Conservation (phyloP, 805 yeast species). For the Ogataea methylovora region DNA sequence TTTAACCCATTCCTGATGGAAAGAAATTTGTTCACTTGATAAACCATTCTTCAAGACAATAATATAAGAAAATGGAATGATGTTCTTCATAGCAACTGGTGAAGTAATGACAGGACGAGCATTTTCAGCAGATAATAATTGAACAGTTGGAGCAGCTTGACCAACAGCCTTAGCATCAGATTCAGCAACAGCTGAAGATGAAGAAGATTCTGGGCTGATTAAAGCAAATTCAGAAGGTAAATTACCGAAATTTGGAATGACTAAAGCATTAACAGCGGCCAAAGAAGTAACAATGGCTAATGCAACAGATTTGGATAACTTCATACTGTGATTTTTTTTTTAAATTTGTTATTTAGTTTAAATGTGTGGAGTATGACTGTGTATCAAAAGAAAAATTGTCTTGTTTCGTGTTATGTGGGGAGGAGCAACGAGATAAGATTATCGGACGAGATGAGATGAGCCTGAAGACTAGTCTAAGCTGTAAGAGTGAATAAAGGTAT, state of each 20-base stretch:
- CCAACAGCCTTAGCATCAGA: constrained; percentile 2
- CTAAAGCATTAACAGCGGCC: constrained; percentile 40
- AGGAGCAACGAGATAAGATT: no score
- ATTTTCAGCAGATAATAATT: constrained; percentile 13
- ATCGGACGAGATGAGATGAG: no score
- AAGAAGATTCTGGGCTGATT: not conserved
- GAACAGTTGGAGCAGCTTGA: constrained; percentile 1
- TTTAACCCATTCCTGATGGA: constrained; percentile 64
- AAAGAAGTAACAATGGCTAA: constrained; percentile 18
- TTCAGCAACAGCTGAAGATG: constrained; percentile 1
- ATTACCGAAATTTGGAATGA: constrained; percentile 40
- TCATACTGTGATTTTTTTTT: constrained; percentile 4
- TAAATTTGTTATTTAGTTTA: no score
- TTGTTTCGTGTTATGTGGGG: no score
- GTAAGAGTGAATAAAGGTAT: no score
- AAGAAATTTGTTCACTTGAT: constrained; percentile 41
- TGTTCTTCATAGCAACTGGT: constrained; percentile 33
- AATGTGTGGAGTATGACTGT: no score
- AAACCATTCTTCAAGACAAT: constrained; percentile 71
- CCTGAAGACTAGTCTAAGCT: no score
- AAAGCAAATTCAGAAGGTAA: constrained; percentile 12
- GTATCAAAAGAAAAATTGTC: no score
- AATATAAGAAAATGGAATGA: constrained; percentile 73
- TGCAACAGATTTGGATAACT: constrained; percentile 16
- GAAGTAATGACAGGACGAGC: constrained; percentile 42